A percentile compares a stretch with the other conserved stretches of the same genome.
These are phyloP conservation scores for Dispira simplex DNA, from an alignment of 192 early-diverging fungal genomes.

Conservation along the genomic window DNA sequence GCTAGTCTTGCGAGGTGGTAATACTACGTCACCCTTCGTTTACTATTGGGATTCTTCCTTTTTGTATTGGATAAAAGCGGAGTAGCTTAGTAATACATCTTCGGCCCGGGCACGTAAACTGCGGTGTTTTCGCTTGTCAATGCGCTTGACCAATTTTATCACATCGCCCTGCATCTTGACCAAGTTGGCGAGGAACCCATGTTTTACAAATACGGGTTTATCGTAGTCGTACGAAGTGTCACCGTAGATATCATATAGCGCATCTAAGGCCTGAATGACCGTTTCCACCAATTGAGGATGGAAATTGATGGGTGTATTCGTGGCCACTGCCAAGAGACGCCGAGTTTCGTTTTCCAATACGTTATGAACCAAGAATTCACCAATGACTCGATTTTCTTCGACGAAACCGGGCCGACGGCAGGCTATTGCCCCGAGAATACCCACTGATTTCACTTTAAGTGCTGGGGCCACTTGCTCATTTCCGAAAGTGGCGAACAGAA, in stretches of 20 bases:
- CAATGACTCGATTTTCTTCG: slow-evolving; percentile 34
- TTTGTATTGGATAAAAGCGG: slow-evolving; percentile 84
- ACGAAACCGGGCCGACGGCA: slow-evolving; percentile 40
- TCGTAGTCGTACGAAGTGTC: slow-evolving; percentile 76
- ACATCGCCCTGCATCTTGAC: slow-evolving; percentile 31
- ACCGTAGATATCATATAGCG: slow-evolving; percentile 77
- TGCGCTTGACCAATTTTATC: slow-evolving; percentile 33
- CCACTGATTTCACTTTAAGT: slow-evolving; percentile 47
- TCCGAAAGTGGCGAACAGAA: slow-evolving; percentile 24
- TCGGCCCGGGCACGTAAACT: slow-evolving; percentile 63
- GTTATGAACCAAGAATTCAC: slow-evolving; percentile 39
- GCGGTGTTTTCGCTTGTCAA: slow-evolving; percentile 55
- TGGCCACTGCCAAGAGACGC: slow-evolving; percentile 10
- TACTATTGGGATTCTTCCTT: slow-evolving; percentile 41
- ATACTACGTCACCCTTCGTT: too few species aligned
- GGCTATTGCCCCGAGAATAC: slow-evolving; percentile 58
- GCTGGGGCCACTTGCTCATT: slow-evolving; percentile 15
- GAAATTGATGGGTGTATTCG: not conserved
- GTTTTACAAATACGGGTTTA: slow-evolving; percentile 62
- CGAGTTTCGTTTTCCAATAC: slow-evolving; percentile 14
- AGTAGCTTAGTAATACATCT: slow-evolving; percentile 61
- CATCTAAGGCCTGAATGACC: slow-evolving; percentile 62
- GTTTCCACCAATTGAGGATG: slow-evolving; percentile 16
- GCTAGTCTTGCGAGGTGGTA: too few species aligned
- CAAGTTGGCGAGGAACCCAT: slow-evolving; percentile 39